Conservation (phyloP, 2,329 filamentous ascomycete genomes). For the Colletotrichum spaethianum region DNA sequence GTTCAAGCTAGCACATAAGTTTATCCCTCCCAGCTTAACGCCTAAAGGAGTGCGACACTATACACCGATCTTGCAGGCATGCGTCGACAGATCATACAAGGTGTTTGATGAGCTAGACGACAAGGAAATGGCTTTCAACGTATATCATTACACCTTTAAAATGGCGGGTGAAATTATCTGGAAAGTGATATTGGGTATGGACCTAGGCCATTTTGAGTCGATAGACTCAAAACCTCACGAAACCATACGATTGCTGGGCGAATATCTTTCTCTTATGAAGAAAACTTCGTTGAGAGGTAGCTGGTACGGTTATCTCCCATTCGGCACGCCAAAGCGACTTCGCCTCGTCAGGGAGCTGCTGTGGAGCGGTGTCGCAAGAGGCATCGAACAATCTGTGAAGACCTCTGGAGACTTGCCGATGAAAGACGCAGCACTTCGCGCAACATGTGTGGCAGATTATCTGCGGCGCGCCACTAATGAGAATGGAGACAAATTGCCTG, state of each 20-base stretch:
- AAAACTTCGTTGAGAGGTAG: constrained; percentile 10
- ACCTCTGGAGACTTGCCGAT: neutral
- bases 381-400: constrained; percentile 21
- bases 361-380: constrained; percentile 20
- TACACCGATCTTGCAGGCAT: neutral
- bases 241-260: constrained; percentile 18
- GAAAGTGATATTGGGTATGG: constrained; percentile 20
- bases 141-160: constrained; percentile 27
- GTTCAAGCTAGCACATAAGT: constrained; percentile 17
- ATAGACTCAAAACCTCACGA: constrained; percentile 21
- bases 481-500: neutral
- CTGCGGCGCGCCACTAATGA: constrained; percentile 14
- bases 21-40: constrained; percentile 23
- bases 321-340: constrained; percentile 22
- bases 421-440: constrained; percentile 15
- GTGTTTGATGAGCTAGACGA: constrained; percentile 16
- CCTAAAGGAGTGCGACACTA: constrained; percentile 23
- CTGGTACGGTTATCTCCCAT: constrained; percentile 28
- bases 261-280: constrained; percentile 35
- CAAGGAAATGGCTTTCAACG: constrained; percentile 24
- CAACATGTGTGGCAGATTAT: constrained; percentile 28
- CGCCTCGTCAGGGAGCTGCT: constrained; percentile 6
- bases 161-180: constrained; percentile 25
- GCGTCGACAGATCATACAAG: constrained; percentile 1
- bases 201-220: constrained; percentile 24